phyloP scores from a whole-genome alignment of 768 basidiomycete species.

The Amanita phalloides region DNA sequence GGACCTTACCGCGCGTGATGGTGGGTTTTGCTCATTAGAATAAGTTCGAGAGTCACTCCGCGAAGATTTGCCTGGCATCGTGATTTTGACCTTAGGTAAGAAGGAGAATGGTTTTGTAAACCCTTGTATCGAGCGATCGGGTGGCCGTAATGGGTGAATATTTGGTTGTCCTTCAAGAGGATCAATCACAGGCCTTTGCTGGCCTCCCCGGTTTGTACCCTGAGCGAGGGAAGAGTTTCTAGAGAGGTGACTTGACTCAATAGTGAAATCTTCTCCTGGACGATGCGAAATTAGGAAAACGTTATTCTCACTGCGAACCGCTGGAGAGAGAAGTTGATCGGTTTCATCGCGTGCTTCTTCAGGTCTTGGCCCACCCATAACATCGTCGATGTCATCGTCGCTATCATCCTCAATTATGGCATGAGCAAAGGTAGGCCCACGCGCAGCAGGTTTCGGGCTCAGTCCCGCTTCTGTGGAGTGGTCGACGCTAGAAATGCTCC shows the following conservation, averaged over 20 bases:
- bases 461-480: not conserved
- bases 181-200: not conserved
- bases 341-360: not conserved
- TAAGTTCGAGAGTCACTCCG: not conserved
- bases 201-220: not conserved
- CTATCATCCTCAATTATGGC: not conserved
- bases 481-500: not conserved
- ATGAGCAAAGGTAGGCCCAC: not conserved
- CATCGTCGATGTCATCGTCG: not conserved
- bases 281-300: conserved; percentile 4
- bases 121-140: no score
- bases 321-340: not conserved
- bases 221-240: not conserved
- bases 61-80: not conserved
- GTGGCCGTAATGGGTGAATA: not conserved
- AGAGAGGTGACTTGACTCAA: not conserved
- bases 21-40: not conserved
- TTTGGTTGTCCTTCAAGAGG: not conserved
- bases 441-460: not conserved
- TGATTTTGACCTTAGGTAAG: not conserved
- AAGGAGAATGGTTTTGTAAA: not conserved
- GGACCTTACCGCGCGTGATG: not conserved
- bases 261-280: conserved; percentile 1
- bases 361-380: not conserved
- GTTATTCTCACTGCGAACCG: not conserved